A percentile compares a stretch with the other conserved stretches of the same genome.
Evolutionary conservation across 345 rosid species (phyloP).

Genomic region (Camelina neglecta): DNA sequence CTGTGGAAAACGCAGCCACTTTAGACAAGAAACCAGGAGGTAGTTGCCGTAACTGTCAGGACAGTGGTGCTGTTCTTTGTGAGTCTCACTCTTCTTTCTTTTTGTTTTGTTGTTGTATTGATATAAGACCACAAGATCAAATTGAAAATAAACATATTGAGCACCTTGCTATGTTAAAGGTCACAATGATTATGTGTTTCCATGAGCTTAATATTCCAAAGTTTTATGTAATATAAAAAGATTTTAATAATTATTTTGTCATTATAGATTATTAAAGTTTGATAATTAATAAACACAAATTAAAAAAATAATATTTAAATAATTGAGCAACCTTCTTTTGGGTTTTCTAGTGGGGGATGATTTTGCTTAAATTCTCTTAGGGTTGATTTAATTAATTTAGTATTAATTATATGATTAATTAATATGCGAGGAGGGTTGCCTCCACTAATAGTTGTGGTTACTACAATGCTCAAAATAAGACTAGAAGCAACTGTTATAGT

Average conservation of each 20-base stretch:
- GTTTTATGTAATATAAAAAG: no score
- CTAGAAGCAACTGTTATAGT: background rate
- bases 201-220: background rate
- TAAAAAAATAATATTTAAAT: no score
- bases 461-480: background rate
- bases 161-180: background rate
- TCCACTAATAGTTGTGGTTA: background rate
- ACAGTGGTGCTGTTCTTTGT: conserved; percentile 89
- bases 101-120: background rate
- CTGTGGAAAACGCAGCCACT: conserved; percentile 52
- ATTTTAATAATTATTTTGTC: no score
- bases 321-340: no score
- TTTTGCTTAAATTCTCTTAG: no score
- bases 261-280: no score
- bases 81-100: conserved; percentile 41
- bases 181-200: conserved; percentile 2
- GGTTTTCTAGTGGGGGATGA: no score
- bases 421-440: no score
- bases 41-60: conserved; percentile 78
- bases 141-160: background rate
- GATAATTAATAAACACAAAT: no score
- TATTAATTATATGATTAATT: no score
- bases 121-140: background rate
- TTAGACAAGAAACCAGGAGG: conserved; percentile 65
- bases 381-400: no score